Evolutionary conservation across 495 filamentous ascomycete genomes (phyloP), one percentile per base, ranked within the genome.

Genomic region (Alectoria sarmentosa): DNA sequence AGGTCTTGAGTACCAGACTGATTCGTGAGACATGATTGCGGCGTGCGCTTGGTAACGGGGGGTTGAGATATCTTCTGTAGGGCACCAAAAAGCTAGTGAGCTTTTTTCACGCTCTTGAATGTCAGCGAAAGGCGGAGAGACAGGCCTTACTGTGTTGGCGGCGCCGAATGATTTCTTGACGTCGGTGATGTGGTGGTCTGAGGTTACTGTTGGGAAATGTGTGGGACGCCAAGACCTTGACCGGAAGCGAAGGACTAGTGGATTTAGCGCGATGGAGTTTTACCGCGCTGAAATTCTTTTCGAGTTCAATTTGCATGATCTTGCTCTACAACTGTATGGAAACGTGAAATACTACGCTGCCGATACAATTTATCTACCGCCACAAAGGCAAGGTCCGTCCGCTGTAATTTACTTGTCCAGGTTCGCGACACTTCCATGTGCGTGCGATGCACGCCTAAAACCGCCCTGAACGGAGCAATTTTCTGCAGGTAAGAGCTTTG

Each of bases 1-100:
- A 70, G 94, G 94, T 76, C 94, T 91, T 77, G 91, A 96, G 88
- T 93, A 95, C 94, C 94, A 98, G 81, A 98, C 92, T 71, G 88
- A 90, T 83, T 97, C 94, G 91, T 98, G 92, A 86, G 92, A 92
- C 92, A 96, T 96, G 74, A 71, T 90, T 84, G 77, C 74, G 60
- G 66, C 68, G 65, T 71, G 71, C 66, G 70, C 73, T 71, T 73
- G 67, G 64, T 65, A 65, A 71, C 7, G 52, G 57, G 32, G 62
- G 39, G 23, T 52, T 21, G 36, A 39, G 38, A 4, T 30, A 10
- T 54, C 21, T 17, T 15, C 28, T 32, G 30, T 10, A 8, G 30
- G 52, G 28, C 26, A 44, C 2, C 34, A 41, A 28, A 14, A 21
- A 34, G 21, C 21, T 28, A 38, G 48, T 26, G 6, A 52, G 23